Conservation (phyloP, 148 eudicot species). For the Oxyria digyna region DNA sequence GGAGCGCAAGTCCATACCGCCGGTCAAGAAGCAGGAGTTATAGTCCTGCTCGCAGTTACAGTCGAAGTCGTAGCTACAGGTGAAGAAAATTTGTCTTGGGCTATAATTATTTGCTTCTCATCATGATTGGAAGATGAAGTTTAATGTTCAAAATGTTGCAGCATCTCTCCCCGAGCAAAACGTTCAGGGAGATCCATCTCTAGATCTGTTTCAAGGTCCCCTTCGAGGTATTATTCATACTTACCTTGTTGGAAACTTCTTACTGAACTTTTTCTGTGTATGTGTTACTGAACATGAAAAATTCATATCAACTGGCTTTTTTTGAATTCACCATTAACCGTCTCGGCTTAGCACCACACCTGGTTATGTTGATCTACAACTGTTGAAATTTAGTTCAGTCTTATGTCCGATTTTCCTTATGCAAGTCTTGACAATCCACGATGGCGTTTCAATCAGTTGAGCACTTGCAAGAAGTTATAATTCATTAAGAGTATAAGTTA, state of each 20-base stretch:
- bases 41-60: conserved; percentile 39
- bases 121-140: neutral
- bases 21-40: conserved; percentile 62
- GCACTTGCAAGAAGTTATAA: neutral
- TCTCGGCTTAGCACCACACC: neutral
- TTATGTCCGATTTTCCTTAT: too few relatives aligned
- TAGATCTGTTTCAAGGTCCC: conserved; percentile 47
- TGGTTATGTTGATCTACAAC: too few relatives aligned
- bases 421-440: neutral
- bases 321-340: neutral
- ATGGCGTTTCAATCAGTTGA: neutral
- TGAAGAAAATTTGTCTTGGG: neutral
- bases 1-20: conserved; percentile 51
- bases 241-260: conserved; percentile 6
- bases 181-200: conserved; percentile 39
- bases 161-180: conserved; percentile 43
- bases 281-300: neutral
- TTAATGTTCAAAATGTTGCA: conserved; percentile 18
- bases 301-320: neutral
- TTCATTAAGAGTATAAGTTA: neutral
- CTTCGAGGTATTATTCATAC: conserved; percentile 31
- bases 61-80: conserved; percentile 52
- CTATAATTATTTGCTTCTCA: neutral
- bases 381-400: too few relatives aligned
- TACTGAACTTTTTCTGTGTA: neutral